A percentile compares a stretch with the other conserved stretches of the same genome.
Evolutionary conservation across 164 flowering plant genomes (phyloP).

Genomic region (Buxus sempervirens): DNA sequence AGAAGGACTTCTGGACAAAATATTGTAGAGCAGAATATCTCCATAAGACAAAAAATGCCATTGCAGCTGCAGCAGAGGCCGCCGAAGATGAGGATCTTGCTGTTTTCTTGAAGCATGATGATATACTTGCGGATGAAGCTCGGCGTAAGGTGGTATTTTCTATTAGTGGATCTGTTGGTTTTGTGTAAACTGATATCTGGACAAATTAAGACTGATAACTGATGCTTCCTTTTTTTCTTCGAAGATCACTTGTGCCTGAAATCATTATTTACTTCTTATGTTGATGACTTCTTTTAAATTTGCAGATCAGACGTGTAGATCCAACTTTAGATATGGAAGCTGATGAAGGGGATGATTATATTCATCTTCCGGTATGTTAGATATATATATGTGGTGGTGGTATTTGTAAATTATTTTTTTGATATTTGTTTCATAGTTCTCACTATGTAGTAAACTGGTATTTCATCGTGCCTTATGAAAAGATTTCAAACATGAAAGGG

Average conservation of each 20-base stretch:
- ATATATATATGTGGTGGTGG: background rate
- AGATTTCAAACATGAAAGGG: too few relatives aligned
- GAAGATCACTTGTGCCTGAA: background rate
- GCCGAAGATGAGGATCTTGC: slow-evolving; percentile 99
- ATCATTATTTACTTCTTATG: slow-evolving; percentile 4
- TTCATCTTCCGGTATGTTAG: slow-evolving; percentile 77
- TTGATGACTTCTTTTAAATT: slow-evolving; percentile 9
- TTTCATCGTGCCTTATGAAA: background rate
- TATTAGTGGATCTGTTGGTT: background rate
- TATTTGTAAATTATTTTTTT: background rate
- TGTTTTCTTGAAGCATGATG: slow-evolving; percentile 81
- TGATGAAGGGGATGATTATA: slow-evolving; percentile 89
- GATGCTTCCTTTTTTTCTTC: too few relatives aligned
- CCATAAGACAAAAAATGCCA: slow-evolving; percentile 63
- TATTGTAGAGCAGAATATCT: slow-evolving; percentile 93
- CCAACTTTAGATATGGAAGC: slow-evolving; percentile 97
- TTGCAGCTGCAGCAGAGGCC: slow-evolving; percentile 96
- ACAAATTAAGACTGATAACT: too few relatives aligned
- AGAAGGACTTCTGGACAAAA: slow-evolving; percentile 89
- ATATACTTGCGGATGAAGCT: slow-evolving; percentile 76
- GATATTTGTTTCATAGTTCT: background rate
- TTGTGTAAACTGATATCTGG: background rate
- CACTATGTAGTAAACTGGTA: background rate
- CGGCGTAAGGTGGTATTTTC: slow-evolving; percentile 58
- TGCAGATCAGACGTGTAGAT: slow-evolving; percentile 88